phyloP scores from a whole-genome alignment of 1,139 yeast genomes.

The Kodamaea fungicola region DNA sequence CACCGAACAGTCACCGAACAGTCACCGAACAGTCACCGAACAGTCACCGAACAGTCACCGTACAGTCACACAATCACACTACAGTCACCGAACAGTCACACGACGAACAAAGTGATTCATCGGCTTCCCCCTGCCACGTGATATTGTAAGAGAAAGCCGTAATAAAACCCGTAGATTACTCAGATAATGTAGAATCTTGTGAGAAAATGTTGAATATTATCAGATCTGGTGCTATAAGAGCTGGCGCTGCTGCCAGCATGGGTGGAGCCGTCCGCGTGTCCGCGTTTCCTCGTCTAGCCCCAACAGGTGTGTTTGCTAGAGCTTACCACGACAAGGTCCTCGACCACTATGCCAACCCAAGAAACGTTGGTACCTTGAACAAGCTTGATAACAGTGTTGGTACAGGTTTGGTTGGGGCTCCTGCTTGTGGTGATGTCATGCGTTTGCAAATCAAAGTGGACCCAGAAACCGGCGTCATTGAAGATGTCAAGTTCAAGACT shows the following conservation, averaged over 20 bases:
- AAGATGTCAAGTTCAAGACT: conserved; percentile 95
- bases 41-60: no score
- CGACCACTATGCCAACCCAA: conserved; percentile 94
- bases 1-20: no score
- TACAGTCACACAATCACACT: no score
- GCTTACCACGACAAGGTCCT: conserved; percentile 69
- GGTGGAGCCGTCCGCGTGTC: conserved; percentile 4
- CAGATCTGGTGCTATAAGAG: conserved; percentile 3
- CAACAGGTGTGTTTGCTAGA: conserved; percentile 16
- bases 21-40: no score
- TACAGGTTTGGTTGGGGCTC: conserved; percentile 96
- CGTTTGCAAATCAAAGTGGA: conserved; percentile 91
- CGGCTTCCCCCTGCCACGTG: no score
- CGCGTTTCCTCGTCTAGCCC: conserved; percentile 4
- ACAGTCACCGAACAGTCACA: no score
- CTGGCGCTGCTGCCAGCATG: conserved; percentile 10
- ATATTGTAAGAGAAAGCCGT: background rate
- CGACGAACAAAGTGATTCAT: no score
- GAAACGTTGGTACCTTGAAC: conserved; percentile 92
- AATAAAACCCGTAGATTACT: background rate
- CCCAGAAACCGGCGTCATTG: conserved; percentile 84
- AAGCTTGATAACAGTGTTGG: conserved; percentile 80
- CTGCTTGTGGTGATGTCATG: conserved; percentile 99
- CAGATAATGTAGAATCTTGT: conserved; percentile 2
- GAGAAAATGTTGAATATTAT: background rate